Conservation (phyloP, 192 early-diverging fungal species). For the Geranomyces variabilis region DNA sequence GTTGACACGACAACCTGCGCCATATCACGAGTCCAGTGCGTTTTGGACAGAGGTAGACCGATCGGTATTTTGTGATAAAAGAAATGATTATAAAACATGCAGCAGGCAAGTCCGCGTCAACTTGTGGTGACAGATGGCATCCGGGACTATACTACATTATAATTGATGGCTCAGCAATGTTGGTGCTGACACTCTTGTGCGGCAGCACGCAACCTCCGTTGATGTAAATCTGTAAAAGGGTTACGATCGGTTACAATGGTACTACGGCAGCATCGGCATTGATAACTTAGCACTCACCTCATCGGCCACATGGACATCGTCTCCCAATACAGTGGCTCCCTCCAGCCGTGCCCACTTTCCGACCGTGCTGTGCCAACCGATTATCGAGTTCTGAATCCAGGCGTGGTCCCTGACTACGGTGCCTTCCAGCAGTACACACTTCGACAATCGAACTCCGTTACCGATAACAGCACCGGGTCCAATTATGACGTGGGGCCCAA, state of each 20-base stretch:
- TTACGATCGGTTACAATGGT: no score
- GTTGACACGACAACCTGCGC: no score
- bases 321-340: conserved; percentile 91
- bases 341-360: conserved; percentile 95
- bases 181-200: conserved; percentile 54
- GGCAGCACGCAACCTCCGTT: conserved; percentile 58
- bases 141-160: conserved; percentile 40
- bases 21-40: no score
- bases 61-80: no score
- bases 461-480: conserved; percentile 90
- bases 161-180: conserved; percentile 43
- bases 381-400: conserved; percentile 88
- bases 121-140: background rate
- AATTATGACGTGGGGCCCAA: conserved; percentile 96
- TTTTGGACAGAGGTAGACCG: no score
- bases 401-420: conserved; percentile 80
- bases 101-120: background rate
- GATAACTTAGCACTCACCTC: conserved; percentile 50
- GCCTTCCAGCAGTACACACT: conserved; percentile 84
- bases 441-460: conserved; percentile 89
- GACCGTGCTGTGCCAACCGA: conserved; percentile 95
- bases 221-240: conserved; percentile 34
- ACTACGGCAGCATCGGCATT: no score
- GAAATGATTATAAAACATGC: no score
- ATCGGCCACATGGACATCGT: conserved; percentile 93